These are phyloP conservation scores for Microdochium paspali DNA, from an alignment of 2,329 filamentous ascomycete genomes.

Conservation along the genomic window DNA sequence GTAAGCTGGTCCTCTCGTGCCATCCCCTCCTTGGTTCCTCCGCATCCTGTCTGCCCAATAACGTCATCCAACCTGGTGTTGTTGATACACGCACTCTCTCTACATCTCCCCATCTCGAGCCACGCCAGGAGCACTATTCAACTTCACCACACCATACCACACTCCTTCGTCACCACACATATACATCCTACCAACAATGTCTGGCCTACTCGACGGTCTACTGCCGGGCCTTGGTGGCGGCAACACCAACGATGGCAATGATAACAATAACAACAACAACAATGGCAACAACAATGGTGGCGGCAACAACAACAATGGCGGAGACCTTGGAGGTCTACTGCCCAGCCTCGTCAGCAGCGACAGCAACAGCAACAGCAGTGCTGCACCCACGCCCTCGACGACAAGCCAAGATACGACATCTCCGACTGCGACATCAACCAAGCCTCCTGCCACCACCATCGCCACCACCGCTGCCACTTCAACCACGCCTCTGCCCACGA, in stretches of 20 bases:
- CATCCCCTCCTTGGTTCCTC: neutral
- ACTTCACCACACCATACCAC: too few species aligned
- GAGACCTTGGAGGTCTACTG: too few species aligned
- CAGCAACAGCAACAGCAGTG: too few species aligned
- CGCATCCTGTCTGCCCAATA: neutral
- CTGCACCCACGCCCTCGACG: neutral
- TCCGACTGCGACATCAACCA: too few species aligned
- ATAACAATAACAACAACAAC: neutral
- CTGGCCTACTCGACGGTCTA: neutral
- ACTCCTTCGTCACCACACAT: neutral
- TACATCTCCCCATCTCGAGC: neutral
- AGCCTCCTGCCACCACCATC: too few species aligned
- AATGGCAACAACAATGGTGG: too few species aligned
- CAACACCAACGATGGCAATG: neutral
- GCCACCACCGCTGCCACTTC: neutral
- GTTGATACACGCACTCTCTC: too few species aligned
- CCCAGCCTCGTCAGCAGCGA: too few species aligned
- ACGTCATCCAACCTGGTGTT: neutral
- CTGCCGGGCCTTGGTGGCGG: neutral
- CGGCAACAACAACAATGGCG: neutral
- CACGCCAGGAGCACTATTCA: neutral
- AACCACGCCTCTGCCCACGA: neutral
- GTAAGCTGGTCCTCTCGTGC: neutral
- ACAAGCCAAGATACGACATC: too few species aligned
- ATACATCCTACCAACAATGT: neutral